Conservation (phyloP, 2,329 filamentous ascomycete genomes). For the Cercospora brassicicola region DNA sequence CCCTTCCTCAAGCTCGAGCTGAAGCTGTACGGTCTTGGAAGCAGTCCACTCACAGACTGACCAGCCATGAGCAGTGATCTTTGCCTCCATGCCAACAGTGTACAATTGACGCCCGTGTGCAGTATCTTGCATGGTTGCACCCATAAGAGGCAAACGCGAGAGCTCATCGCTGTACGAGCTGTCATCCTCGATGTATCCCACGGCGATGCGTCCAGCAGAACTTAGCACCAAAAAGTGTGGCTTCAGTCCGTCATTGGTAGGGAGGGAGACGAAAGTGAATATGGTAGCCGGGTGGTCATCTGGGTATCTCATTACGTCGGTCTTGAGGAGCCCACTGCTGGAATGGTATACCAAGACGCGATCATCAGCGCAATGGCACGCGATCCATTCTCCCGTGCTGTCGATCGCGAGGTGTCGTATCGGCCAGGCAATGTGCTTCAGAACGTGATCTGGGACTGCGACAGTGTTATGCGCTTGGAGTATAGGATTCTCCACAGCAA, state of each 20-base stretch:
- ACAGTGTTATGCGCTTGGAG: constrained; percentile 26
- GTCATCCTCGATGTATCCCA: constrained; percentile 54
- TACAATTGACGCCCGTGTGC: constrained; percentile 23
- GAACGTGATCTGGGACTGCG: constrained; percentile 25
- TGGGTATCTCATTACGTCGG: constrained; percentile 56
- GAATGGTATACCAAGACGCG: constrained; percentile 66
- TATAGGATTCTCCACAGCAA: constrained; percentile 28
- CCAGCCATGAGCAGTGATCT: constrained; percentile 25
- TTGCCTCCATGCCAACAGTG: constrained; percentile 30
- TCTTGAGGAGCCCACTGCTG: constrained; percentile 56
- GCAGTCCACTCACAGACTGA: constrained; percentile 20
- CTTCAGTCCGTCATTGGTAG: constrained; percentile 34
- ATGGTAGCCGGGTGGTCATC: constrained; percentile 60
- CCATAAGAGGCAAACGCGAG: constrained; percentile 30
- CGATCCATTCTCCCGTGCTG: constrained; percentile 63
- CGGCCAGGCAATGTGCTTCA: constrained; percentile 34
- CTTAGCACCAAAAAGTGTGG: constrained; percentile 60
- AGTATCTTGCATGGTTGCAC: constrained; percentile 28
- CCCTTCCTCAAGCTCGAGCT: constrained; percentile 16
- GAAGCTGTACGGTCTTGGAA: constrained; percentile 14
- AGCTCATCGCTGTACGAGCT: constrained; percentile 20
- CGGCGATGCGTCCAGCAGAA: constrained; percentile 63
- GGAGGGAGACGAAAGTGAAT: constrained; percentile 61
- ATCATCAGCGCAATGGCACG: constrained; percentile 61
- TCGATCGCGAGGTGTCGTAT: constrained; percentile 63